Conservation (phyloP, 768 basidiomycete species). For the Trametes coccinea region DNA sequence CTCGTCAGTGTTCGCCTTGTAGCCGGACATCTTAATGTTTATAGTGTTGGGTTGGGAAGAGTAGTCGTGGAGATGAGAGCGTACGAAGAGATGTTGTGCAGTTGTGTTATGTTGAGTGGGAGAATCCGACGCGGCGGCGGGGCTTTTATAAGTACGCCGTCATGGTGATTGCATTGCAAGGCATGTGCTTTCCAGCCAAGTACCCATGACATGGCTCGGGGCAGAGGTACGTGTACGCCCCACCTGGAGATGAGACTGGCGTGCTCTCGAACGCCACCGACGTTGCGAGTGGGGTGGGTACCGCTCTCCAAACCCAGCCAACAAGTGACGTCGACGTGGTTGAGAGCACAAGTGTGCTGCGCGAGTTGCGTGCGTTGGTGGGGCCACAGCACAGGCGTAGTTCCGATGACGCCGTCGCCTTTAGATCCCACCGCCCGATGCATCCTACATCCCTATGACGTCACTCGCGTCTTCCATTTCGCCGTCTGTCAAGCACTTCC, state of each 20-base stretch:
- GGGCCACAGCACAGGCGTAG: neutral
- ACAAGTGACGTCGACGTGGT: neutral
- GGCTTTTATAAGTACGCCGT: neutral
- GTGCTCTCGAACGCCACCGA: neutral
- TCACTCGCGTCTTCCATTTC: neutral
- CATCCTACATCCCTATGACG: neutral
- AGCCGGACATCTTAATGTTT: neutral
- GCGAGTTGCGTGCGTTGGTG: neutral
- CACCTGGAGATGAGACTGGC: neutral
- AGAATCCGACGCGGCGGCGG: neutral
- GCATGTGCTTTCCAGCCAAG: neutral
- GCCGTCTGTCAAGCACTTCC: neutral
- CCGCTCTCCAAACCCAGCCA: neutral
- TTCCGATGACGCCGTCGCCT: constrained; percentile 8
- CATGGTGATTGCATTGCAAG: neutral
- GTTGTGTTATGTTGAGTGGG: neutral
- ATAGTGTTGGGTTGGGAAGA: neutral
- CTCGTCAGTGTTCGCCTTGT: constrained; percentile 20
- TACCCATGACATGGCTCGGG: neutral
- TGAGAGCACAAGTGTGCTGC: too few species aligned
- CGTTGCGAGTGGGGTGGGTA: neutral
- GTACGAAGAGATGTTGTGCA: neutral
- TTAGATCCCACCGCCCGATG: constrained; percentile 1
- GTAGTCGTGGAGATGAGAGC: neutral
- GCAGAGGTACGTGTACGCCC: neutral